These are phyloP conservation scores for Fomes fomentarius DNA, from an alignment of 1,284 basidiomycete genomes.

Conservation along the genomic window DNA sequence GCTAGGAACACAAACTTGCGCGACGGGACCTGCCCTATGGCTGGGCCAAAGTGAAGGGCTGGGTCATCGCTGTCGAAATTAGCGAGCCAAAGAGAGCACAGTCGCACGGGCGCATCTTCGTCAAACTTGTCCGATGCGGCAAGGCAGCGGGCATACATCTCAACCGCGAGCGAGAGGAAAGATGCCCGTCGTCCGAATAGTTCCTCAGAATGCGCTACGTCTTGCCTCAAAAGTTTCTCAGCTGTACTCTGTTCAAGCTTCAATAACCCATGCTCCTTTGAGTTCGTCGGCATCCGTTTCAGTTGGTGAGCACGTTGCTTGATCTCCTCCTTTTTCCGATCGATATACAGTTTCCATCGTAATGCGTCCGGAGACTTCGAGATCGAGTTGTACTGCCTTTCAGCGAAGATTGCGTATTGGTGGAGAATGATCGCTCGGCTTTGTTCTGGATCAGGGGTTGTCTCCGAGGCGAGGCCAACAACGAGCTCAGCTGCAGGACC, in stretches of 20 bases:
- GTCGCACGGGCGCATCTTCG: slow-evolving; percentile 76
- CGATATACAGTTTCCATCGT: slow-evolving; percentile 74
- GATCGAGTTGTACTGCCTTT: slow-evolving; percentile 80
- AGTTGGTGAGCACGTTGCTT: slow-evolving; percentile 49
- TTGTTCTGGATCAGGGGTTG: slow-evolving; percentile 9
- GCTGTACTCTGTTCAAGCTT: slow-evolving; percentile 41
- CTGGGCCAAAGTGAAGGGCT: slow-evolving; percentile 52
- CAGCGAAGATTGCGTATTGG: slow-evolving; percentile 85
- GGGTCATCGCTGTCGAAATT: slow-evolving; percentile 69
- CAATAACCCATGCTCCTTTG: slow-evolving; percentile 30
- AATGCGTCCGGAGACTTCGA: slow-evolving; percentile 74
- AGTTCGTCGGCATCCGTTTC: slow-evolving; percentile 31
- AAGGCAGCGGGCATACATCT: slow-evolving; percentile 84
- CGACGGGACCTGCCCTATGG: slow-evolving; percentile 75
- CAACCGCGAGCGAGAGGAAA: slow-evolving; percentile 78
- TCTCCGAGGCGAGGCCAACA: slow-evolving; percentile 23
- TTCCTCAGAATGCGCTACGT: slow-evolving; percentile 62
- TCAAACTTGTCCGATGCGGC: slow-evolving; percentile 73
- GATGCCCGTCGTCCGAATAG: slow-evolving; percentile 60
- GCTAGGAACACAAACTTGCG: slow-evolving; percentile 90
- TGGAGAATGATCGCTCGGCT: slow-evolving; percentile 73
- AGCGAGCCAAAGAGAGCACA: slow-evolving; percentile 92
- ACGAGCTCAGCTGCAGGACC: slow-evolving; percentile 57
- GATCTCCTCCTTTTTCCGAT: slow-evolving; percentile 72
- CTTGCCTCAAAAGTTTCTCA: slow-evolving; percentile 50